Base-by-base conservation (phyloP, 495 filamentous ascomycete genomes). In the Hypomontagnella monticulosa region DNA sequence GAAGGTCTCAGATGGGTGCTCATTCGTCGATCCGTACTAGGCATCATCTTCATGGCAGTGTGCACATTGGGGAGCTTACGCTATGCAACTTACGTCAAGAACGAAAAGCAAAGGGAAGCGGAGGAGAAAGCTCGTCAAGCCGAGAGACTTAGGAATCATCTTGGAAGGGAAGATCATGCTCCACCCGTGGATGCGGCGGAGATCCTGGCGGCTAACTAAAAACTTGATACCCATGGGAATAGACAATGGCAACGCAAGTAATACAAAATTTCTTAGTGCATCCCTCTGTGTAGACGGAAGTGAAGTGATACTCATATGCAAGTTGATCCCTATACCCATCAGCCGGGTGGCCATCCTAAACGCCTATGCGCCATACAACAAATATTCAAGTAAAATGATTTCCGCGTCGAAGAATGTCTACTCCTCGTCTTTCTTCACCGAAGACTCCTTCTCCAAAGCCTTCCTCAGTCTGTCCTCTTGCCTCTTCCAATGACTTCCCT, bases 1-100 rank as follows among this genome's bases (percentile, higher is more conserved):
- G 95, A 99, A 75, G 90, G 89, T 1, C 69, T 99, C 34, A 80
- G 95, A 51, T 97, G 93, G 94, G 87, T 97, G 42, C 78, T 97
- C 18, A 97, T 96, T 7, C 80, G 93, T 46, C 83, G 94, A 34
- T 92, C 93, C 15, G 92, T 92, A 4, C 80, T 93, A 63, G 91
- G 93, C 2, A 89, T 99, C 69, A 84, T 85, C 46, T 81, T 84
- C 69, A 81, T 85, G 81, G 82, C 74, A 30, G 69, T 81, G 12
- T 20, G 78, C 15, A 79, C 81, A 4, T 69, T 86, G 12, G 75
- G 79, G 34, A 80, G 80, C 2, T 69, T 86, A 11, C 78, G 79
- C 12, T 85, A 83, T 41, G 73, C 78, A 9, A 81, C 77, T 19
- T 82, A 79, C 61, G 71, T 79, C 55, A 74, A 63, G 51, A 78